Conservation (phyloP, 2,329 filamentous ascomycete genomes). For the Remersonia thermophila region DNA sequence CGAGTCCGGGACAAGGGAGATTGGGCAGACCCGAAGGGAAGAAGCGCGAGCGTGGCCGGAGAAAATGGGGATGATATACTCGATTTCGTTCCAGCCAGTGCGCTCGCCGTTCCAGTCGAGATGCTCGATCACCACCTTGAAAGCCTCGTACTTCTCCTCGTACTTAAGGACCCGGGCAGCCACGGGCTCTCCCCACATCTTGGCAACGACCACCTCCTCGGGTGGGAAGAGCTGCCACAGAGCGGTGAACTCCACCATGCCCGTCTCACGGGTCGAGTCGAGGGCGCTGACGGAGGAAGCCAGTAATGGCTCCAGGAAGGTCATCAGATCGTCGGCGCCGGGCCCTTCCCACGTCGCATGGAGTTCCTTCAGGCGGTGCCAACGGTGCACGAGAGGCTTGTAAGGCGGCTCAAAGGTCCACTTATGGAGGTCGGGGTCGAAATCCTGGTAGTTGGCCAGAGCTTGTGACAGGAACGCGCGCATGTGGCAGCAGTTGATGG, state of each 20-base stretch:
- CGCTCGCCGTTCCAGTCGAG: slow-evolving; percentile 26
- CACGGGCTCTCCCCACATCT: slow-evolving; percentile 24
- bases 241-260: slow-evolving; percentile 21
- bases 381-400: slow-evolving; percentile 25
- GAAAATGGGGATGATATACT: slow-evolving; percentile 19
- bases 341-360: slow-evolving; percentile 2
- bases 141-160: slow-evolving; percentile 10
- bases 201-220: slow-evolving; percentile 21
- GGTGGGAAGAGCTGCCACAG: slow-evolving; percentile 27
- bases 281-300: slow-evolving; percentile 18
- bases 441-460: slow-evolving; percentile 23
- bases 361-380: slow-evolving; percentile 18
- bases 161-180: slow-evolving; percentile 25
- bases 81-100: slow-evolving; percentile 19
- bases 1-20: slow-evolving; percentile 18
- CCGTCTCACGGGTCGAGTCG: slow-evolving; percentile 18
- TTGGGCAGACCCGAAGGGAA: slow-evolving; percentile 20
- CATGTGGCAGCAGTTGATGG: slow-evolving; percentile 22
- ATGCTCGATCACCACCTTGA: slow-evolving; percentile 22
- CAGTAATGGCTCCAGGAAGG: slow-evolving; percentile 23
- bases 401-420: slow-evolving; percentile 25
- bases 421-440: slow-evolving; percentile 22
- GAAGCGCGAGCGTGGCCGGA: slow-evolving; percentile 18
- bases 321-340: slow-evolving; percentile 15
- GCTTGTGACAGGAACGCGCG: slow-evolving; percentile 18